Evolutionary conservation across 23 red algal genomes (phyloP).

Genomic region (Gracilaria gracilis): DNA sequence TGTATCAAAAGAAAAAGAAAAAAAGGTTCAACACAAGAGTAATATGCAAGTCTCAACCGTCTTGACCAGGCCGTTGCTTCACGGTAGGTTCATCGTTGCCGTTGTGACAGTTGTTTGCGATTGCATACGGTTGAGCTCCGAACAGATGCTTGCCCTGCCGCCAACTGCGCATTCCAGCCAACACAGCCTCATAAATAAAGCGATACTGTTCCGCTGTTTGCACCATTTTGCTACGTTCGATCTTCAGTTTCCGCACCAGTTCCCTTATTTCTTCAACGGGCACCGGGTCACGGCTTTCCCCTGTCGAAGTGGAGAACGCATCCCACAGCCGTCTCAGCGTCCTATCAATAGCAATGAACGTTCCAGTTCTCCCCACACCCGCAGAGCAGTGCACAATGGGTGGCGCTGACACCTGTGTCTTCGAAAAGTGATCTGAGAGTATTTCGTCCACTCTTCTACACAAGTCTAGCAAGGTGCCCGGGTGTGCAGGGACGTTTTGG

Average conservation of each 20-base stretch:
- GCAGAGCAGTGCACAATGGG: slow-evolving; percentile 91
- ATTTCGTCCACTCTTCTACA: slow-evolving; percentile 44
- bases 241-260: slow-evolving; percentile 73
- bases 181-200: slow-evolving; percentile 75
- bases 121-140: neutral
- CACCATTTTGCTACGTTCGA: slow-evolving; percentile 88
- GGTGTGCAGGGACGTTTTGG: slow-evolving; percentile 80
- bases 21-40: neutral
- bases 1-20: slow-evolving; percentile 34
- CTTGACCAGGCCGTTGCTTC: slow-evolving; percentile 27
- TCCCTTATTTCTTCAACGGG: slow-evolving; percentile 63
- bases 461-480: slow-evolving; percentile 68
- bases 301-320: slow-evolving; percentile 18
- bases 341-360: slow-evolving; percentile 86
- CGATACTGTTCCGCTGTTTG: slow-evolving; percentile 90
- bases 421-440: slow-evolving; percentile 8
- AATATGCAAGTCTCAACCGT: neutral
- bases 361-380: slow-evolving; percentile 89
- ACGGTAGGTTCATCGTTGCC: neutral
- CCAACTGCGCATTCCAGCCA: slow-evolving; percentile 69
- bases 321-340: slow-evolving; percentile 70
- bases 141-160: slow-evolving; percentile 26
- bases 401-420: slow-evolving; percentile 35
- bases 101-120: neutral
- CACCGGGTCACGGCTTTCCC: slow-evolving; percentile 38